A percentile compares a stretch with the other conserved stretches of the same genome.
phyloP scores from a whole-genome alignment of 306 rosid genomes.

The Lathyrus aphaca region DNA sequence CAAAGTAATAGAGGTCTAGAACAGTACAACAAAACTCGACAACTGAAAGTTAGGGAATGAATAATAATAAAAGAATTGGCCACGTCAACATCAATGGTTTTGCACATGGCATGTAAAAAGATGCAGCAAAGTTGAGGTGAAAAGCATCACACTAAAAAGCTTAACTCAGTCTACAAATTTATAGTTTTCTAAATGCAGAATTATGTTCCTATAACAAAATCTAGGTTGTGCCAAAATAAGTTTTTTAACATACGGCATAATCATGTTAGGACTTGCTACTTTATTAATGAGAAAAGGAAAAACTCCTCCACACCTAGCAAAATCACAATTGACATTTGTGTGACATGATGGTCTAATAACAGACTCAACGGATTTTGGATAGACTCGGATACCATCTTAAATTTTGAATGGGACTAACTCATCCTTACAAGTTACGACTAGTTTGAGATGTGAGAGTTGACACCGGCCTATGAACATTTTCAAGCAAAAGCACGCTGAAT shows the following conservation, averaged over 20 bases:
- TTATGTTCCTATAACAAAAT: background rate
- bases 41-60: background rate
- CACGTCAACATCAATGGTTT: background rate
- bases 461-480: background rate
- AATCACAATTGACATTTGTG: no score
- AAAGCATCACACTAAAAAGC: background rate
- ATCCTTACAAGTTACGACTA: background rate
- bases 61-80: background rate
- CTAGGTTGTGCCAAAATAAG: background rate
- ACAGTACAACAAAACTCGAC: conserved; percentile 11
- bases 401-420: background rate
- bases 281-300: no score
- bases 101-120: background rate
- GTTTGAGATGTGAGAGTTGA: background rate
- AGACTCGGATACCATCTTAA: background rate
- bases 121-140: background rate
- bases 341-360: background rate
- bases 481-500: background rate
- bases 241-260: background rate
- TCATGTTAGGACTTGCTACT: background rate
- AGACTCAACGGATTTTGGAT: background rate
- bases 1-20: conserved; percentile 35
- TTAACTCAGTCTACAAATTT: background rate
- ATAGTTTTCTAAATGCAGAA: background rate
- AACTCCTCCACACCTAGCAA: no score